Conservation (phyloP, 495 filamentous ascomycete genomes). For the Copromyces sp. region DNA sequence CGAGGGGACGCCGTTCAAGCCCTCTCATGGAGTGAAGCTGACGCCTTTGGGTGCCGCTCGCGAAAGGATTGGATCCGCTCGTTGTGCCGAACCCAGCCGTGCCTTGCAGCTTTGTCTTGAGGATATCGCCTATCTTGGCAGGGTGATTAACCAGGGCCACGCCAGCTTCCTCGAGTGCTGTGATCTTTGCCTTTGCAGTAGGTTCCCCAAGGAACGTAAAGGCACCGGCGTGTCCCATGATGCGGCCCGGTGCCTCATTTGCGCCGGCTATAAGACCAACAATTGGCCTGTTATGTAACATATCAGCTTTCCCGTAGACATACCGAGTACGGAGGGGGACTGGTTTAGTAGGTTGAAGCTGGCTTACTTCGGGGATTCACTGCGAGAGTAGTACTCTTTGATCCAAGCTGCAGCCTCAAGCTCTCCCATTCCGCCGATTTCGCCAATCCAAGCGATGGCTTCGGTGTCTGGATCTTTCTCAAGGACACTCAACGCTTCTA, state of each 20-base stretch:
- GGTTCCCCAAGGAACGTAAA: slow-evolving; percentile 61
- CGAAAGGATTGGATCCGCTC: slow-evolving; percentile 20
- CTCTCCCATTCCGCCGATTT: slow-evolving; percentile 76
- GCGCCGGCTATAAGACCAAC: slow-evolving; percentile 68
- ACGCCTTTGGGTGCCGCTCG: slow-evolving; percentile 5
- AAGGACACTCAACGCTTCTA: slow-evolving; percentile 65
- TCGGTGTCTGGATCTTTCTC: slow-evolving; percentile 66
- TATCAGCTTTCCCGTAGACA: background rate
- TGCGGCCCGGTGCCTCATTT: slow-evolving; percentile 51
- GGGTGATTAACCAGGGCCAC: slow-evolving; percentile 73
- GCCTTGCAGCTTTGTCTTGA: slow-evolving; percentile 41
- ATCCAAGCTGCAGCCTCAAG: slow-evolving; percentile 78
- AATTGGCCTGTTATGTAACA: slow-evolving; percentile 49
- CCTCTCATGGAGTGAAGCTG: slow-evolving; percentile 12
- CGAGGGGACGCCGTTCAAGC: background rate
- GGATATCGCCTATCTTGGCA: slow-evolving; percentile 62
- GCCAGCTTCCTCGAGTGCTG: slow-evolving; percentile 57
- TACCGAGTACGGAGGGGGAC: background rate
- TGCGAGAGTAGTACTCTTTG: slow-evolving; percentile 50
- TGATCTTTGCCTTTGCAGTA: slow-evolving; percentile 53
- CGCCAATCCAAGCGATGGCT: slow-evolving; percentile 75
- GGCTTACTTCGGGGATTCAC: slow-evolving; percentile 56
- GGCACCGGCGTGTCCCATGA: slow-evolving; percentile 88
- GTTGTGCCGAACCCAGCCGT: slow-evolving; percentile 16
- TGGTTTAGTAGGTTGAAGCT: background rate